These are phyloP conservation scores for Hylodesmum podocarpum DNA, from an alignment of 306 rosid species.

Conservation along the genomic window DNA sequence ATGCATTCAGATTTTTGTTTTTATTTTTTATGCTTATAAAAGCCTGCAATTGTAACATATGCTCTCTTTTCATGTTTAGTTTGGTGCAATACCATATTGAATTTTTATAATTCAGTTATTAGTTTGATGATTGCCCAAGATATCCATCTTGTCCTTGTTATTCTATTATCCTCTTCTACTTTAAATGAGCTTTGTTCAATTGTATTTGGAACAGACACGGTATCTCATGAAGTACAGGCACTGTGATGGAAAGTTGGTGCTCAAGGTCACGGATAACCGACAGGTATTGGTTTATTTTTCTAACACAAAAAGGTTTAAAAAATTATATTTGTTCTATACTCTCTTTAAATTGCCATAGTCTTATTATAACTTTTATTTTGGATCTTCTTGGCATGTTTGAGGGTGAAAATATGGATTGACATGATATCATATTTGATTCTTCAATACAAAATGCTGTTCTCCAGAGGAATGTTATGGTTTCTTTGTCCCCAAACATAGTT, in stretches of 20 bases:
- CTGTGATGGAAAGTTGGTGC: slow-evolving; percentile 77
- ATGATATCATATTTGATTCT: background rate
- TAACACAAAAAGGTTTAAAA: background rate
- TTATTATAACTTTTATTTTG: background rate
- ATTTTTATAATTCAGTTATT: background rate
- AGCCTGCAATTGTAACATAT: background rate
- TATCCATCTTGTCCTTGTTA: background rate
- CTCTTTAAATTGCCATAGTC: background rate
- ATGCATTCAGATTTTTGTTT: background rate
- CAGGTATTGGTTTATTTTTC: slow-evolving; percentile 43
- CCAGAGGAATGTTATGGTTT: background rate
- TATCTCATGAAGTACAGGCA: slow-evolving; percentile 82
- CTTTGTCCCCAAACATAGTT: background rate
- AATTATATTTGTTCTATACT: background rate
- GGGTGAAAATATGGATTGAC: background rate
- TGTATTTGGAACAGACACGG: slow-evolving; percentile 48
- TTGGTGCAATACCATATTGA: background rate
- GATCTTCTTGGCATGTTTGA: background rate
- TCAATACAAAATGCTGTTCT: background rate
- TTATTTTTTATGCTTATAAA: background rate
- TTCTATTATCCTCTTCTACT: background rate
- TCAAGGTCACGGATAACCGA: slow-evolving; percentile 74
- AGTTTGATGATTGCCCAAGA: background rate
- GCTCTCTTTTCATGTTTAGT: background rate
- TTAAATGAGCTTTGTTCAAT: background rate